Percentiles rank a stretch among this genome's conserved stretches.
Conservation (phyloP, 345 rosid genomes). For the Eucalyptus virginea region DNA sequence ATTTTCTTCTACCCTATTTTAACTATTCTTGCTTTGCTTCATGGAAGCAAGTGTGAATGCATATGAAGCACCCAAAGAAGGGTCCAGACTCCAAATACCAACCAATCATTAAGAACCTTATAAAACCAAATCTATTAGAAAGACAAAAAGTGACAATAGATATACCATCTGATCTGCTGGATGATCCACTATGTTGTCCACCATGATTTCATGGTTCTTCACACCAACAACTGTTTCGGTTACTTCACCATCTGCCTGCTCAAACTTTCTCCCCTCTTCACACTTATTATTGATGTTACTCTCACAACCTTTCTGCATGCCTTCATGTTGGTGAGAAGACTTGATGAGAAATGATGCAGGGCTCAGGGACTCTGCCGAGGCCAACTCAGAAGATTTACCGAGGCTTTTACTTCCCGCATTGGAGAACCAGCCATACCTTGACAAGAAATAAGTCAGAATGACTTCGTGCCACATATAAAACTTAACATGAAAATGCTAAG, state of each 20-base stretch:
- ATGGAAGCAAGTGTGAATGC: background rate
- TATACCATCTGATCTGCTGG: conserved; percentile 26
- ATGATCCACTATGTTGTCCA: background rate
- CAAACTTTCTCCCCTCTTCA: background rate
- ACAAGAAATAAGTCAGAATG: background rate
- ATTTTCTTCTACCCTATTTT: background rate
- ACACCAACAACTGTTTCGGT: conserved; percentile 1
- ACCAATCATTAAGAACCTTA: background rate
- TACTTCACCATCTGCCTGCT: conserved; percentile 10
- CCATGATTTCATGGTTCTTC: conserved; percentile 7
- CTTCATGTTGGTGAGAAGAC: conserved; percentile 16
- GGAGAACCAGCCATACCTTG: conserved; percentile 83
- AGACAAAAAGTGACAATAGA: background rate
- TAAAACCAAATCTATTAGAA: background rate
- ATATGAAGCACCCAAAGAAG: background rate
- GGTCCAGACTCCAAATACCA: background rate
- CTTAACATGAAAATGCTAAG: background rate
- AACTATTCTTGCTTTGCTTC: background rate
- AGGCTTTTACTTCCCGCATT: conserved; percentile 5
- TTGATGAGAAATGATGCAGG: conserved; percentile 4
- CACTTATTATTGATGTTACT: background rate
- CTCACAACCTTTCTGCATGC: background rate
- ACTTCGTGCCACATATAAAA: background rate
- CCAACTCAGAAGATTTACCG: background rate
- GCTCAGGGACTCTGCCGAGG: background rate